Evolutionary conservation across 2,329 filamentous ascomycete species (phyloP).

Genomic region (Arthrobotrys sinensis): DNA sequence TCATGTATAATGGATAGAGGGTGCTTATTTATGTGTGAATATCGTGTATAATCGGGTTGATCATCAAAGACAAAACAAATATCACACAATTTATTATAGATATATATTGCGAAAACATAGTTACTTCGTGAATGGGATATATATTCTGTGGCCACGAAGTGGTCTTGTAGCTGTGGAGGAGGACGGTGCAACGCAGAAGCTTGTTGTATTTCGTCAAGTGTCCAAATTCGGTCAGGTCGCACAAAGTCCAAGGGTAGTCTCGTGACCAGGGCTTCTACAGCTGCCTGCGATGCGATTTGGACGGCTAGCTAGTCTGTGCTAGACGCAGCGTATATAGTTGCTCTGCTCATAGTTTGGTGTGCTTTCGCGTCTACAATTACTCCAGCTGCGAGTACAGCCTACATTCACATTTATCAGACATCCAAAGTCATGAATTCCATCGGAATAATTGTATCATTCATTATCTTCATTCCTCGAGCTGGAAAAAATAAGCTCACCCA

Average conservation of each 20-base stretch:
- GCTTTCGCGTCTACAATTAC: background rate
- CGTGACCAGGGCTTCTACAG: slow-evolving; percentile 13
- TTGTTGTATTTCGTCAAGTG: slow-evolving; percentile 25
- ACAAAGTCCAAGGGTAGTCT: background rate
- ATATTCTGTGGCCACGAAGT: background rate
- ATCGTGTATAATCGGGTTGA: background rate
- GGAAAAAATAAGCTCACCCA: slow-evolving; percentile 56
- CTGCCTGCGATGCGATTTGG: background rate
- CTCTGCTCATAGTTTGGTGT: too few relatives aligned
- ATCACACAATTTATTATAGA: background rate
- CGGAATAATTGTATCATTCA: slow-evolving; percentile 60
- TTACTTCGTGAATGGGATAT: background rate
- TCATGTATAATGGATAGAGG: background rate
- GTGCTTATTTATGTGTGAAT: background rate
- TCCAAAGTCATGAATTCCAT: slow-evolving; percentile 37
- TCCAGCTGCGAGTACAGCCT: too few relatives aligned
- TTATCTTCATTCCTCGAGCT: slow-evolving; percentile 59
- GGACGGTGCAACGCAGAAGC: background rate
- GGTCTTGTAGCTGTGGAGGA: background rate
- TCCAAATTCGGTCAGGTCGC: slow-evolving; percentile 6
- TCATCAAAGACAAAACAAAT: background rate
- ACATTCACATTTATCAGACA: too few relatives aligned
- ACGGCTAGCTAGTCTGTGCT: too few relatives aligned
- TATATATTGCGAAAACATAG: too few relatives aligned
- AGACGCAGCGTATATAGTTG: too few relatives aligned